These are phyloP conservation scores for Geotrichum macrosporum DNA, from an alignment of 1,139 yeast genomes.

Conservation along the genomic window DNA sequence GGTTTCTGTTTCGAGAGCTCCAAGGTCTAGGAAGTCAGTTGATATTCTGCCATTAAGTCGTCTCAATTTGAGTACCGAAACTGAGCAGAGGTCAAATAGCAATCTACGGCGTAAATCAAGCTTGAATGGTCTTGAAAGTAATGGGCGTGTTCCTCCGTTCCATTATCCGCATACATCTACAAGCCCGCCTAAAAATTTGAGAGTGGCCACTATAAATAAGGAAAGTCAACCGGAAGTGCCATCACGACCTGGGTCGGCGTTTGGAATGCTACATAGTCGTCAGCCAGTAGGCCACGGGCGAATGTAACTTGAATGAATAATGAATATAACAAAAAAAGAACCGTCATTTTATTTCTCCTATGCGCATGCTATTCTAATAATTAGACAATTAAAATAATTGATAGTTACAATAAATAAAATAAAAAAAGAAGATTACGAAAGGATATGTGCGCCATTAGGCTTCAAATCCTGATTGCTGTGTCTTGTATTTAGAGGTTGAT, in stretches of 20 bases:
- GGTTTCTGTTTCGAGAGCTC: background rate
- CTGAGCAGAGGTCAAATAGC: no score
- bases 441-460: background rate
- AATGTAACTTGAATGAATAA: conserved; percentile 5
- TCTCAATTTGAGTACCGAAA: no score
- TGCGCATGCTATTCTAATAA: no score
- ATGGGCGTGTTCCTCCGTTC: background rate
- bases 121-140: background rate
- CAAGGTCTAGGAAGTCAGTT: conserved; percentile 2
- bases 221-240: no score
- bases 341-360: no score
- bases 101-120: no score
- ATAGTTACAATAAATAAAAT: no score
- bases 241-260: conserved; percentile 17
- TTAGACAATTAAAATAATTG: no score
- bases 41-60: background rate
- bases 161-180: no score
- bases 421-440: no score
- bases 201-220: no score
- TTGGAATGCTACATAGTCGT: conserved; percentile 19
- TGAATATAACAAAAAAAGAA: background rate
- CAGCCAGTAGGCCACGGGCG: conserved; percentile 17
- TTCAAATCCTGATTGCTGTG: conserved; percentile 8
- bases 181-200: no score
- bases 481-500: conserved; percentile 4